Conservation (phyloP, 176 grass and related monocot species). For the Urochloa ruziziensis region DNA sequence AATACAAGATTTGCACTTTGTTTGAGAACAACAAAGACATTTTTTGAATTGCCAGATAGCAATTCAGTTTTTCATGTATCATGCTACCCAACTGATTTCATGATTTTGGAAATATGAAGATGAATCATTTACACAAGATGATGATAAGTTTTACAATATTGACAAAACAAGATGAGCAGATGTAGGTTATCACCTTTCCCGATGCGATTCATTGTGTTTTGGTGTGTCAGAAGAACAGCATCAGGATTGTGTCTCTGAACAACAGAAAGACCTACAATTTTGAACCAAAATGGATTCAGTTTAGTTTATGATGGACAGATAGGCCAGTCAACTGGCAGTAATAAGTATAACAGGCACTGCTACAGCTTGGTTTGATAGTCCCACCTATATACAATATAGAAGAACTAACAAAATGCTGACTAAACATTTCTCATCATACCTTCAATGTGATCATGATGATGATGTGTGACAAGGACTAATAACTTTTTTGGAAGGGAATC, state of each 20-base stretch:
- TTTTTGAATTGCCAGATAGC: not conserved
- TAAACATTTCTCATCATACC: constrained; percentile 46
- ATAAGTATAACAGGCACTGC: not conserved
- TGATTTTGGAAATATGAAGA: not conserved
- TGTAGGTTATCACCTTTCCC: constrained; percentile 48
- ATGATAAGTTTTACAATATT: not conserved
- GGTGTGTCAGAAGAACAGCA: constrained; percentile 75
- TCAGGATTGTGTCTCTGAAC: constrained; percentile 79
- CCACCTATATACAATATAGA: not conserved
- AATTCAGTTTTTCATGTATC: not conserved
- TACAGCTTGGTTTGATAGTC: not conserved
- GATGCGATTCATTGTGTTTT: constrained; percentile 75
- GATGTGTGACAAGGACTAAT: constrained; percentile 91
- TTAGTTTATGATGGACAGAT: constrained; percentile 9
- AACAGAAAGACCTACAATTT: constrained; percentile 71
- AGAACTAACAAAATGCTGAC: not conserved
- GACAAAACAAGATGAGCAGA: not conserved
- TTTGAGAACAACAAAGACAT: not conserved
- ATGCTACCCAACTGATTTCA: constrained; percentile 7
- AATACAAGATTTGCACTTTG: not conserved
- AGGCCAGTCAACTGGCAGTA: not conserved
- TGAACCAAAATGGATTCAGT: not conserved
- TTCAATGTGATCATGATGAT: constrained; percentile 87
- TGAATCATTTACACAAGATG: not conserved
- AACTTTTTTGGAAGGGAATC: constrained; percentile 81